Base-by-base conservation (phyloP, 2,329 filamentous ascomycete species). In the Neophaeococcomyces mojaviensis region DNA sequence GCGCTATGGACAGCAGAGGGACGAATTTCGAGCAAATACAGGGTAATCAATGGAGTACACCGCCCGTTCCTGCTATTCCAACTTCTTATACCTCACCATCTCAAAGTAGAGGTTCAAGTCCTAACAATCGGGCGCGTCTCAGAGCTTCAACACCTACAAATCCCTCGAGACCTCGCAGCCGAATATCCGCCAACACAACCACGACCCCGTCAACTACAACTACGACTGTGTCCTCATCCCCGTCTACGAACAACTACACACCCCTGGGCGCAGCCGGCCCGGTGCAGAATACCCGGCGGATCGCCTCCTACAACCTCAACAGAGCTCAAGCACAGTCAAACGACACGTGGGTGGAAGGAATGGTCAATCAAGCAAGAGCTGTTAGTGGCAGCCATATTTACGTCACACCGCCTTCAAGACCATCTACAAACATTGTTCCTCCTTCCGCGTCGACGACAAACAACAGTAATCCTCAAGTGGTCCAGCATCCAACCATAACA, bases 311-410 rank as follows among this genome's bases (percentile, higher is more conserved):
- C 16, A 38, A 66, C 63, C 18, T 62, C 60, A 30, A 63, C 59
- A 16, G 59, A 62, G 47, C 61, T 61, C 22, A 58, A 62, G 47
- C 61, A 61, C 22, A 58, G 3, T 65, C 69, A 39, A 68, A 68
- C 49, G 68, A 71, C 51, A 67, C 68, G 1, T 72, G 69, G 69
- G 68, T 71, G 8, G 66, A 69, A 54, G 65, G 66, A 44, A 65
- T 71, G 16, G 60, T 71, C 20, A 65, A 66, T 30, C 66, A 70
- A 55, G 68, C 68, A 5, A 59, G 68, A 34, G 59, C 51, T 4
- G 51, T 55, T 40, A 52, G 50, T 45, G 46, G 49, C n/a, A 49
- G 47, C 16, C 31, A 44, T 13, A 10, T 22, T 36, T 20, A 28
- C 5, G 10, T 12, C 24, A 16, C 13, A 28, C n/a, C 33, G 26